These are phyloP conservation scores for Elaeis oleifera DNA, from an alignment of 202 grass and related monocot species.

Conservation along the genomic window DNA sequence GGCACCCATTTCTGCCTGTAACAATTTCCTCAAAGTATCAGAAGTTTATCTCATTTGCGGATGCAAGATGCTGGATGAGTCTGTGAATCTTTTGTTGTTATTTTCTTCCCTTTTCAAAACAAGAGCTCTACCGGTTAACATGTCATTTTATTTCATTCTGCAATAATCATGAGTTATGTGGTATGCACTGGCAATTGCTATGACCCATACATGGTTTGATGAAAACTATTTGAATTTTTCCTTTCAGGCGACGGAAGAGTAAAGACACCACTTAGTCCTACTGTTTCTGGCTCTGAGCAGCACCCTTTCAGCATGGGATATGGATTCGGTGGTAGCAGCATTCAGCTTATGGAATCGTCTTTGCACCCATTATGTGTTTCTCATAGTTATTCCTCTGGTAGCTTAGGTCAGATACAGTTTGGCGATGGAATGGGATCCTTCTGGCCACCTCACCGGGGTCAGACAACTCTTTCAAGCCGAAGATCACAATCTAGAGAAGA, in stretches of 20 bases:
- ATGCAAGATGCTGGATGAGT: too few species aligned
- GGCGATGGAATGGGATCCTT: constrained; percentile 39
- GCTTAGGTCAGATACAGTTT: constrained; percentile 88
- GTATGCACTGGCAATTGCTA: neutral
- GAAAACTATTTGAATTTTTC: constrained; percentile 8
- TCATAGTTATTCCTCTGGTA: constrained; percentile 94
- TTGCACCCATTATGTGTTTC: constrained; percentile 52
- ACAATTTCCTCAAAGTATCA: too few species aligned
- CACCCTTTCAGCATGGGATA: constrained; percentile 72
- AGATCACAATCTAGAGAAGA: constrained; percentile 96
- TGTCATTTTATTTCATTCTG: too few species aligned
- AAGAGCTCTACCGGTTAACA: too few species aligned
- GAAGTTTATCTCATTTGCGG: too few species aligned
- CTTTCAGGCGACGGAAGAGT: constrained; percentile 52
- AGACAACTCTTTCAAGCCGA: constrained; percentile 82
- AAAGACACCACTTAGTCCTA: constrained; percentile 87
- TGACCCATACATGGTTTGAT: neutral
- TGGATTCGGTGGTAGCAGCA: constrained; percentile 53
- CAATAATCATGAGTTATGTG: too few species aligned
- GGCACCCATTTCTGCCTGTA: too few species aligned
- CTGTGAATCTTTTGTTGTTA: too few species aligned
- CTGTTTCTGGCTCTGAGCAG: constrained; percentile 59
- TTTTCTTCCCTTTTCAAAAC: too few species aligned
- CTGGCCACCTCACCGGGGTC: constrained; percentile 54
- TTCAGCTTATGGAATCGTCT: constrained; percentile 69